Base-by-base conservation (phyloP, 257 asterid species). In the Handroanthus guayacan region DNA sequence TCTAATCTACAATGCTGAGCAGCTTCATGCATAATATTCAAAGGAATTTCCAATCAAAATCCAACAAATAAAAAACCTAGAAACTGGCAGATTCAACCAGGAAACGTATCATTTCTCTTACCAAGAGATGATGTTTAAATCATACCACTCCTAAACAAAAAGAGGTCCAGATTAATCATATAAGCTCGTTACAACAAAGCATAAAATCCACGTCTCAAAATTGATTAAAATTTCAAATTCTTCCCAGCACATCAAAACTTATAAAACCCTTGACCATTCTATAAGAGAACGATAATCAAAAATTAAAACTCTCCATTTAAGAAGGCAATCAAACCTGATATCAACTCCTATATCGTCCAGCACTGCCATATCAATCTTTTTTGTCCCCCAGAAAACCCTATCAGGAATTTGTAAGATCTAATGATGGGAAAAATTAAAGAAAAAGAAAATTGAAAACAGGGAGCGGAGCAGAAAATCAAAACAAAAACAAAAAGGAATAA, bases 321-420 rank as follows among this genome's bases (percentile, higher is more conserved):
- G 38, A 78, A 10, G 50, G 9, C 67, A 55, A 69, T 38, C 82
- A 18, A 5, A 84, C 88, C 88, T 81, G 80, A 78, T 84, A 63
- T 84, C 88, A 60, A 72, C 82, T 39, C 84, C 84, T 5, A 79
- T 72, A 75, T 84, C 82, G 34, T 81, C 88, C 84, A 79, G 63
- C 68, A 75, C 69, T 48, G 75, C 81, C 84, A 75, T 75, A 2
- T 36, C 67, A 37, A 62, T 50, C 7, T 31, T 51, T 9, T 56
- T 37, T 45, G 48, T 62, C 80, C 57, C 36, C 60, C 72, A 1
- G 47, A 20, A 83, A 73, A 68, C 58, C 80, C 84, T 63, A 61
- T 9, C 58, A 34, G 65, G 67, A 78, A 69, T 25, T 71, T 34
- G 34, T 69, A 54, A 51, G 69, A 80, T 41, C 78, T 47, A 61